phyloP scores from a whole-genome alignment of 225 moss, liverwort and hornwort species.

The Sphagnum contortum region DNA sequence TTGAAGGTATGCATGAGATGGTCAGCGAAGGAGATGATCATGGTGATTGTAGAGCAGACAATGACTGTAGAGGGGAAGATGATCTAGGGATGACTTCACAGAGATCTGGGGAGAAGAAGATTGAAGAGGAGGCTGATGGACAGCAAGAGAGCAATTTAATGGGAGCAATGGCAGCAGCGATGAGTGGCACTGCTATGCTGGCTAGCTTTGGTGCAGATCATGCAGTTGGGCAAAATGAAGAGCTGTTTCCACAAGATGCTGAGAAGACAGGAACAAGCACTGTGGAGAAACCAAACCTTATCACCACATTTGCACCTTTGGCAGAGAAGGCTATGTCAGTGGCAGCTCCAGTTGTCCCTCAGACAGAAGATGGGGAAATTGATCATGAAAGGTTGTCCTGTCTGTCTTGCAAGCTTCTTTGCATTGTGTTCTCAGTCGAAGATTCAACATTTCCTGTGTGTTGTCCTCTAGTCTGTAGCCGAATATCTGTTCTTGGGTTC shows the following conservation, averaged over 20 bases:
- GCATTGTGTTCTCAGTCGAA: too few relatives aligned
- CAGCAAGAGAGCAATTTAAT: slow-evolving; percentile 30
- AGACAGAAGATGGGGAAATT: slow-evolving; percentile 68
- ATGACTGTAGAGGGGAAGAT: neutral
- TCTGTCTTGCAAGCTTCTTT: neutral
- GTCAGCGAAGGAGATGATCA: slow-evolving; percentile 3
- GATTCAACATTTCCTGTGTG: too few relatives aligned
- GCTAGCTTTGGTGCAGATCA: slow-evolving; percentile 36
- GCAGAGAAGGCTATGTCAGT: slow-evolving; percentile 78
- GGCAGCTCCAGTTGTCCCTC: slow-evolving; percentile 79
- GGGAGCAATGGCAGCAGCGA: slow-evolving; percentile 74
- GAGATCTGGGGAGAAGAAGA: neutral
- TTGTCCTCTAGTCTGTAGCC: too few relatives aligned
- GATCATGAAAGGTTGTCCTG: slow-evolving; percentile 65
- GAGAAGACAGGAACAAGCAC: slow-evolving; percentile 5
- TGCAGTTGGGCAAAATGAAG: slow-evolving; percentile 11
- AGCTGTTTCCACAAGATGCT: neutral
- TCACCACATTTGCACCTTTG: slow-evolving; percentile 46
- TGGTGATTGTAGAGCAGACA: slow-evolving; percentile 11
- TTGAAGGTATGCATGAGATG: slow-evolving; percentile 7
- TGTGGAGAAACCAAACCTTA: slow-evolving; percentile 20
- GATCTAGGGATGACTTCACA: neutral
- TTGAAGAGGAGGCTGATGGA: slow-evolving; percentile 11
- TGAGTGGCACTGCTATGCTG: slow-evolving; percentile 62
- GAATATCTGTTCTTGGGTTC: too few relatives aligned